These are phyloP conservation scores for Polygonum maritimum DNA, from an alignment of 148 eudicot genomes.

Conservation along the genomic window DNA sequence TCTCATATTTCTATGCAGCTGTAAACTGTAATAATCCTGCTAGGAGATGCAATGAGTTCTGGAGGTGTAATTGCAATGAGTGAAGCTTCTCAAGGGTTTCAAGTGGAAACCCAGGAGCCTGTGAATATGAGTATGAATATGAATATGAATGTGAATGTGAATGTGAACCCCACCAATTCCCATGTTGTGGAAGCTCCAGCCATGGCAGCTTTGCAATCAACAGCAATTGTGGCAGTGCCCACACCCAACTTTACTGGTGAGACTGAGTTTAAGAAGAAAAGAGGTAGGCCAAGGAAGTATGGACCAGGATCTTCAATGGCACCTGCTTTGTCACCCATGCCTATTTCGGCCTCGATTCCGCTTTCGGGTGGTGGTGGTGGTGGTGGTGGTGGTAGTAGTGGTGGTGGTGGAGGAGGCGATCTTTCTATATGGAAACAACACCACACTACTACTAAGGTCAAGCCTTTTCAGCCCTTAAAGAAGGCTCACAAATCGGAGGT, in stretches of 20 bases:
- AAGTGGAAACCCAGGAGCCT: slow-evolving; percentile 15
- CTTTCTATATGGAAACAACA: slow-evolving; percentile 60
- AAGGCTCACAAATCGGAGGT: slow-evolving; percentile 61
- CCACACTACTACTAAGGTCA: slow-evolving; percentile 16
- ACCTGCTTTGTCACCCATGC: slow-evolving; percentile 78
- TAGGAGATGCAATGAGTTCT: slow-evolving; percentile 60
- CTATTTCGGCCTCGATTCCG: slow-evolving; percentile 90
- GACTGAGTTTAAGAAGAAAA: slow-evolving; percentile 37
- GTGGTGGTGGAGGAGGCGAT: slow-evolving; percentile 10
- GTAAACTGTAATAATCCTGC: slow-evolving; percentile 19
- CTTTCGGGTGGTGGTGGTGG: slow-evolving; percentile 51
- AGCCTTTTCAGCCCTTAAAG: slow-evolving; percentile 41
- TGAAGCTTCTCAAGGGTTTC: slow-evolving; percentile 33
- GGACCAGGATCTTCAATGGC: slow-evolving; percentile 41
- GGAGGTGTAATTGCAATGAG: slow-evolving; percentile 31
- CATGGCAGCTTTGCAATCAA: slow-evolving; percentile 25
- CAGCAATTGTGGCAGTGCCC: slow-evolving; percentile 13
- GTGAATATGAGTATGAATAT: slow-evolving; percentile 15
- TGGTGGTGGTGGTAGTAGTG: too few relatives aligned
- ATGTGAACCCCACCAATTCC: slow-evolving; percentile 31
- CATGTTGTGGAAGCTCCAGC: slow-evolving; percentile 22
- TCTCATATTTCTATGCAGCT: not conserved
- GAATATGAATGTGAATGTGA: slow-evolving; percentile 16
- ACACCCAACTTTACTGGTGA: not conserved
- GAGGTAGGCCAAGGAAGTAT: slow-evolving; percentile 90